Percentiles rank a stretch among this genome's conserved stretches.
phyloP scores from a whole-genome alignment of 371 early-diverging fungal genomes.

The Circinella minor region DNA sequence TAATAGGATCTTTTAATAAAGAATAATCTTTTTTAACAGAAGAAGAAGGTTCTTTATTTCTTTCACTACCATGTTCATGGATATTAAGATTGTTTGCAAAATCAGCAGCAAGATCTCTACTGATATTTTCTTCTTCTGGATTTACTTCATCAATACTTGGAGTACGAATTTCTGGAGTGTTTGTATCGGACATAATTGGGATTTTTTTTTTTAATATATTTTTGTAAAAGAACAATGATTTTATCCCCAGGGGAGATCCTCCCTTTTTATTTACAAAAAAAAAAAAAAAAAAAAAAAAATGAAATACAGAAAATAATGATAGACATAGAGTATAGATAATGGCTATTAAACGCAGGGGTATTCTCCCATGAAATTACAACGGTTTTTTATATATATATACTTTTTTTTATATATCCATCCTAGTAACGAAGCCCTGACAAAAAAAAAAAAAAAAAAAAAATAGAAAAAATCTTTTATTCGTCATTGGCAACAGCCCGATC shows the following conservation, averaged over 20 bases:
- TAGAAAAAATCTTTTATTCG: slow-evolving; percentile 11
- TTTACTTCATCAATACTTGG: slow-evolving; percentile 9
- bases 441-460: too few relatives aligned
- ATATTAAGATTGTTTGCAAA: slow-evolving; percentile 13
- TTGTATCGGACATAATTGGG: neutral
- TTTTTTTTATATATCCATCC: too few relatives aligned
- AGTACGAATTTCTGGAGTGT: neutral
- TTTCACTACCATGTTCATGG: neutral
- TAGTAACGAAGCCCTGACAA: too few relatives aligned
- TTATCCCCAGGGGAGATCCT: neutral
- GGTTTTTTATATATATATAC: too few relatives aligned
- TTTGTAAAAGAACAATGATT: neutral
- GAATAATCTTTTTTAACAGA: slow-evolving; percentile 40
- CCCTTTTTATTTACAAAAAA: neutral
- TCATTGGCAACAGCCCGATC: slow-evolving; percentile 25
- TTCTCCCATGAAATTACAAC: too few relatives aligned
- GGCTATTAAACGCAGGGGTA: too few relatives aligned
- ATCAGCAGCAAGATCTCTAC: slow-evolving; percentile 17
- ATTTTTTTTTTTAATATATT: too few relatives aligned
- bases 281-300: too few relatives aligned
- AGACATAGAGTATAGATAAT: too few relatives aligned
- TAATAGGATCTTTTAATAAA: slow-evolving; percentile 44
- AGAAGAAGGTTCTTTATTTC: slow-evolving; percentile 8
- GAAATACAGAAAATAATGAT: too few relatives aligned
- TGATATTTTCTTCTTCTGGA: slow-evolving; percentile 2